Conservation (phyloP, 768 basidiomycete genomes). For the Glaciozyma martinii region DNA sequence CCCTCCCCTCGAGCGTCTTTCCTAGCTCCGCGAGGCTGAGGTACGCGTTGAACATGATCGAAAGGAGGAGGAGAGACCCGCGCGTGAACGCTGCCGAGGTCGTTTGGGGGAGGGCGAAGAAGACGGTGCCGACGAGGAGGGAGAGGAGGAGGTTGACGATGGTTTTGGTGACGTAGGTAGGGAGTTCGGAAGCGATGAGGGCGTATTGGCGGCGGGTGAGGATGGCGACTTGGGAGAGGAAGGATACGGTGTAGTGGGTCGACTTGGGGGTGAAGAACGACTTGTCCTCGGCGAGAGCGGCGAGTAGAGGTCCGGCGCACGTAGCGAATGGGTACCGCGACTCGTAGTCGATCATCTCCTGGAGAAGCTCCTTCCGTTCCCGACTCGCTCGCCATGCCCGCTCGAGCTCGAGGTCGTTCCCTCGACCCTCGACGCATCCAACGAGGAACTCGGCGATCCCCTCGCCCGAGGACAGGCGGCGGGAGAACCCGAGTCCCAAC, state of each 20-base stretch:
- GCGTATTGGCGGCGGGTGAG: conserved; percentile 66
- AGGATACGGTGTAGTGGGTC: conserved; percentile 75
- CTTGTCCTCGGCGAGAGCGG: conserved; percentile 33
- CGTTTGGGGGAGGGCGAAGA: conserved; percentile 60
- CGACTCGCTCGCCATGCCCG: conserved; percentile 21
- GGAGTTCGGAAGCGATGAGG: conserved; percentile 56
- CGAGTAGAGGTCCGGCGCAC: conserved; percentile 22
- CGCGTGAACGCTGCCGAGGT: conserved; percentile 83
- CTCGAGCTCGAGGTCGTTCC: conserved; percentile 26
- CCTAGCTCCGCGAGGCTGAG: conserved; percentile 49
- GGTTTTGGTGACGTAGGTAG: conserved; percentile 58
- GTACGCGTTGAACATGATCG: conserved; percentile 44
- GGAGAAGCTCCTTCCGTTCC: conserved; percentile 26
- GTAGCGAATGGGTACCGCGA: conserved; percentile 29
- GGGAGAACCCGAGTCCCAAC: conserved; percentile 45
- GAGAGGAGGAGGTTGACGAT: conserved; percentile 45
- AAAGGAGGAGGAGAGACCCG: conserved; percentile 66
- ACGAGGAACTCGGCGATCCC: conserved; percentile 38
- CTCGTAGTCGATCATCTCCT: conserved; percentile 25
- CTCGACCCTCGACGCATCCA: conserved; percentile 22
- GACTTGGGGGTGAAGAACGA: conserved; percentile 39
- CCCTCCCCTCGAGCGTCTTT: conserved; percentile 68
- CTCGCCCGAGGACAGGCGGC: conserved; percentile 33
- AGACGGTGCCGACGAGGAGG: conserved; percentile 39
- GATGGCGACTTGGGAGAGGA: conserved; percentile 61